phyloP scores from a whole-genome alignment of 306 rosid species.

The Astragalus membranaceus region DNA sequence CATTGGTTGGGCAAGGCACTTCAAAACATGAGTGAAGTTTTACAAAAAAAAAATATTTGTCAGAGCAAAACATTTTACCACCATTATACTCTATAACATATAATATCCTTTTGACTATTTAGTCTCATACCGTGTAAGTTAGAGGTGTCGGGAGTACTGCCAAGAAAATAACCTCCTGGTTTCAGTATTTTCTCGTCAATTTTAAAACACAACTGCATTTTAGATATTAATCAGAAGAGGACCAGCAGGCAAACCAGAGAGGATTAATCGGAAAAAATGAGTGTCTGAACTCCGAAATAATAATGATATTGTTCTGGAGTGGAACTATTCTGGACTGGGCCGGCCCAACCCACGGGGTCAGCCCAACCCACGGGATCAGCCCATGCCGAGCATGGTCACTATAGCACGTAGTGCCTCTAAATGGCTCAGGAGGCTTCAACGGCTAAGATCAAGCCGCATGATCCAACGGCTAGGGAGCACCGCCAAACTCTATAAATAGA shows the following conservation, averaged over 20 bases:
- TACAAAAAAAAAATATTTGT: neutral
- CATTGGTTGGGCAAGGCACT: neutral
- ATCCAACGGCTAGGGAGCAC: too few species aligned
- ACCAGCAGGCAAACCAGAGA: neutral
- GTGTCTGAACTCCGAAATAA: neutral
- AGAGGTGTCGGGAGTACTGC: slow-evolving; percentile 93
- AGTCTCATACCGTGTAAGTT: slow-evolving; percentile 66
- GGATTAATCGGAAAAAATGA: neutral
- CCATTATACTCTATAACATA: slow-evolving; percentile 9
- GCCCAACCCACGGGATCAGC: too few species aligned
- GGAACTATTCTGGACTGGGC: too few species aligned
- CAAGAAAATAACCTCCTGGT: slow-evolving; percentile 90
- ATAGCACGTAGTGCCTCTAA: too few species aligned
- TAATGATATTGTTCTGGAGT: too few species aligned
- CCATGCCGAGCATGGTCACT: too few species aligned
- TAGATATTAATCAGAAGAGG: slow-evolving; percentile 10
- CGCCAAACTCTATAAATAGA: too few species aligned
- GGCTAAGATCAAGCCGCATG: too few species aligned
- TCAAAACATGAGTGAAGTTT: neutral
- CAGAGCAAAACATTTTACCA: neutral
- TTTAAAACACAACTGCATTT: slow-evolving; percentile 70
- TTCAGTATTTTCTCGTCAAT: slow-evolving; percentile 89
- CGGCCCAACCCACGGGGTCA: too few species aligned
- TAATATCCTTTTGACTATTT: slow-evolving; percentile 14
- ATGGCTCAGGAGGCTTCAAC: too few species aligned